A percentile compares a stretch with the other conserved stretches of the same genome.
Evolutionary conservation across 352 stramenopile species (phyloP).

Genomic region (Pythium dissimile): DNA sequence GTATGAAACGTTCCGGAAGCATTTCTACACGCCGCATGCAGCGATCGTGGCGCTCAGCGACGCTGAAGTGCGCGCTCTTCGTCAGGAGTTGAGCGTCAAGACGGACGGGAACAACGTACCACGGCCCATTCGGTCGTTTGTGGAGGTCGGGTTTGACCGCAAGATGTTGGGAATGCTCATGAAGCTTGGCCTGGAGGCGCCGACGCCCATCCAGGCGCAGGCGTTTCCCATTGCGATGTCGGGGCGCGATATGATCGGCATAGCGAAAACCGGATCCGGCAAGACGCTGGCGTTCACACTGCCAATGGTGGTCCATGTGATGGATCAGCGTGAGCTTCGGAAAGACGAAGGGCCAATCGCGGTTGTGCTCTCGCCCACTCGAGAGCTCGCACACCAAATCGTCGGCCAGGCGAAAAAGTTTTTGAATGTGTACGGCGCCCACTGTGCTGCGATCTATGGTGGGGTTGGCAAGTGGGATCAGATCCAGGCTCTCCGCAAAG

Average conservation of each 20-base stretch:
- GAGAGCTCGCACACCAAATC: conserved; percentile 85
- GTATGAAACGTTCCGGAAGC: conserved; percentile 84
- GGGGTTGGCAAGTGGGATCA: conserved; percentile 85
- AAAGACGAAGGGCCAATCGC: conserved; percentile 78
- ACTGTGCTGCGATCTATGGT: conserved; percentile 76
- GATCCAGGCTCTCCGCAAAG: conserved; percentile 67
- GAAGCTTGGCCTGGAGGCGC: conserved; percentile 68
- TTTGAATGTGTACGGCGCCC: conserved; percentile 52
- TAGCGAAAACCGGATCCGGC: conserved; percentile 95
- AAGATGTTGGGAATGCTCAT: conserved; percentile 68
- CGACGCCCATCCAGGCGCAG: conserved; percentile 80
- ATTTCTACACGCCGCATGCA: conserved; percentile 62
- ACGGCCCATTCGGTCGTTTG: conserved; percentile 71
- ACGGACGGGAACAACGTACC: conserved; percentile 49
- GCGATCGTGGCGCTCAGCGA: conserved; percentile 33
- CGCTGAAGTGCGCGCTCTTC: conserved; percentile 37
- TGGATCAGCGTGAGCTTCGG: conserved; percentile 79
- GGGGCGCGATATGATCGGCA: conserved; percentile 77
- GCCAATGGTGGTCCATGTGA: conserved; percentile 90
- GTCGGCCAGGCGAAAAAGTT: conserved; percentile 86
- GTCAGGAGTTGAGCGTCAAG: conserved; percentile 41
- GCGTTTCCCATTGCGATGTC: conserved; percentile 78
- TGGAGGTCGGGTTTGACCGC: conserved; percentile 62
- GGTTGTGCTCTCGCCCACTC: conserved; percentile 72
- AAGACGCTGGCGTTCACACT: conserved; percentile 98